Evolutionary conservation across 2,329 filamentous ascomycete genomes (phyloP).

Genomic region (Orbilia ellipsospora): DNA sequence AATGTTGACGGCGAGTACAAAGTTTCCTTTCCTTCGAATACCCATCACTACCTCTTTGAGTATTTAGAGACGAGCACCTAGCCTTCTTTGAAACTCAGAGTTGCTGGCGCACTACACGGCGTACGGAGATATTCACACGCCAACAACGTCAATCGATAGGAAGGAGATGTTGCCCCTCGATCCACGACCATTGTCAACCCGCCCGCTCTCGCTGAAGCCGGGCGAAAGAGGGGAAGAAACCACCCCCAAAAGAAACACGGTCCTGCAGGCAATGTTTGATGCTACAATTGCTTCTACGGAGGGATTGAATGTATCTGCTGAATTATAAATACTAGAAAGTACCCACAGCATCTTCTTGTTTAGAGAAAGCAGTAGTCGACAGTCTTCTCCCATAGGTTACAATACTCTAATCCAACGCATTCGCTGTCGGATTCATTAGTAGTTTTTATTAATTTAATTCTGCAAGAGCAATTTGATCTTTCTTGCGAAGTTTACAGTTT

Average conservation of each 20-base stretch:
- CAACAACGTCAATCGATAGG: constrained; percentile 12
- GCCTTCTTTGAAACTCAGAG: constrained; percentile 11
- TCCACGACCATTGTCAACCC: background rate
- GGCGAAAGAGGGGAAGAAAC: background rate
- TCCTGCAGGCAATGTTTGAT: background rate
- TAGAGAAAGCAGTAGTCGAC: background rate
- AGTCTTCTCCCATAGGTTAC: background rate
- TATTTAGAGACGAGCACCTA: constrained; percentile 24
- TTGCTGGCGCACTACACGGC: constrained; percentile 13
- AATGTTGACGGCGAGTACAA: background rate
- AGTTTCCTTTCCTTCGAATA: constrained; percentile 5
- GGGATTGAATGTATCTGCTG: background rate
- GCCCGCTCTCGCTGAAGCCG: background rate
- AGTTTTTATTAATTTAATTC: background rate
- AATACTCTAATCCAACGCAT: constrained; percentile 19
- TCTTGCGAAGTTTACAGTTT: background rate
- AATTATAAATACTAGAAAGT: constrained; percentile 17
- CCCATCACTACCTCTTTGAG: constrained; percentile 1
- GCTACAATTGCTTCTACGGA: constrained; percentile 8
- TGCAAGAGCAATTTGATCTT: too few relatives aligned
- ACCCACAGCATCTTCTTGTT: background rate
- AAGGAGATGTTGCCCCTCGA: background rate
- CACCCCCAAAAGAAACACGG: background rate
- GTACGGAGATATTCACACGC: constrained; percentile 19
- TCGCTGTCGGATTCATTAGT: background rate